These are phyloP conservation scores for Phytophthora pluvialis DNA, from an alignment of 352 stramenopile genomes.

Conservation along the genomic window DNA sequence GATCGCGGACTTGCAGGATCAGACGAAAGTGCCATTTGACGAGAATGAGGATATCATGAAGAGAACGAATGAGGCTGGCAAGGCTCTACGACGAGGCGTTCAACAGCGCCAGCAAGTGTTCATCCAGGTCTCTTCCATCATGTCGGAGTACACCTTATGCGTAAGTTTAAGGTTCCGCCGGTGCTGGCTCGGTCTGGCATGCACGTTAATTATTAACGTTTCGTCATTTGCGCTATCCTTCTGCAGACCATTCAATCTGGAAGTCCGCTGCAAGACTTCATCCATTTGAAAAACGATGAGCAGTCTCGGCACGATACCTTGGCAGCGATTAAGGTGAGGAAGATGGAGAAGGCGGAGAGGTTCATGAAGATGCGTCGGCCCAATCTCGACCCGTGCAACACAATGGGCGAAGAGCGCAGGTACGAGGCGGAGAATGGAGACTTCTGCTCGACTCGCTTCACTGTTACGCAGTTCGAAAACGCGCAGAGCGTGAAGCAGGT, in stretches of 20 bases:
- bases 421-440: conserved; percentile 56
- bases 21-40: conserved; percentile 9
- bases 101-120: conserved; percentile 32
- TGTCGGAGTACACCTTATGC: conserved; percentile 45
- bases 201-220: conserved; percentile 1
- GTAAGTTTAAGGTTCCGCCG: conserved; percentile 15
- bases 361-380: conserved; percentile 43
- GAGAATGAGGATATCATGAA: conserved; percentile 20
- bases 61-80: conserved; percentile 7
- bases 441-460: conserved; percentile 61
- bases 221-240: conserved; percentile 1
- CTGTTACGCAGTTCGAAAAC: conserved; percentile 56
- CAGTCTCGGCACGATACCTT: conserved; percentile 23
- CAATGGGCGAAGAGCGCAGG: conserved; percentile 44
- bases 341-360: conserved; percentile 38
- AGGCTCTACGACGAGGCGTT: conserved; percentile 20
- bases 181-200: not conserved
- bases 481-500: conserved; percentile 41
- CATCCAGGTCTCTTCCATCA: conserved; percentile 33
- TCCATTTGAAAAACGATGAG: conserved; percentile 31
- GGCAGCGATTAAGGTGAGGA: conserved; percentile 22
- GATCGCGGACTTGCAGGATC: conserved; percentile 33
- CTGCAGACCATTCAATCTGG: conserved; percentile 37
- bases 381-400: conserved; percentile 32
- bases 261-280: conserved; percentile 39